Percentiles rank a stretch among this genome's conserved stretches.
Evolutionary conservation across 805 yeast species (phyloP).

Genomic region (Wickerhamiella parazyma): DNA sequence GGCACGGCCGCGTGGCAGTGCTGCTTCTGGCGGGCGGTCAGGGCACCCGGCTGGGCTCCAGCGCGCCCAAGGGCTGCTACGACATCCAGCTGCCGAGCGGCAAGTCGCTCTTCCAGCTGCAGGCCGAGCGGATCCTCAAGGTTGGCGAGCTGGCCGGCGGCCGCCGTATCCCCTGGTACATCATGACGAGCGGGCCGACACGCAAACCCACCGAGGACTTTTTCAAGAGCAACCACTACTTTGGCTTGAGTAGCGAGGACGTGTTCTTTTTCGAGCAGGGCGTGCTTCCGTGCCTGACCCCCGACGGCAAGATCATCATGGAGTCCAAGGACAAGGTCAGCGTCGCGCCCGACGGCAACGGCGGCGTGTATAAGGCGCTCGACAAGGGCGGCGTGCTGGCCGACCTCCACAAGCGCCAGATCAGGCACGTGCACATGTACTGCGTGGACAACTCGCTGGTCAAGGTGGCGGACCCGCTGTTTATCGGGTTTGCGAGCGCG

Average conservation of each 20-base stretch:
- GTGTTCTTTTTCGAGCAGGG: constrained; percentile 87
- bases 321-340: constrained; percentile 43
- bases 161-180: constrained; percentile 56
- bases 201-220: constrained; percentile 58
- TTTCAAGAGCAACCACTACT: constrained; percentile 47
- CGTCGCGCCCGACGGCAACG: constrained; percentile 95
- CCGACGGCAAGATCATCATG: constrained; percentile 60
- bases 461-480: constrained; percentile 83
- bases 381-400: constrained; percentile 46
- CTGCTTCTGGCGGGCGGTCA: constrained; percentile 97
- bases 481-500: constrained; percentile 68
- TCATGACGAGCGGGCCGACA: constrained; percentile 92
- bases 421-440: constrained; percentile 88
- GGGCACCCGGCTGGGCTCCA: constrained; percentile 87
- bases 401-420: constrained; percentile 53
- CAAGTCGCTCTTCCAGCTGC: constrained; percentile 79
- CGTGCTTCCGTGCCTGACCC: constrained; percentile 74
- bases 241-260: constrained; percentile 52
- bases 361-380: constrained; percentile 86
- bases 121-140: constrained; percentile 68
- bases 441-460: constrained; percentile 93
- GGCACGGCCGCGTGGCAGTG: constrained; percentile 67
- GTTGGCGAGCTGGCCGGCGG: constrained; percentile 43
- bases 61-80: constrained; percentile 87
- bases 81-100: constrained; percentile 73